Evolutionary conservation across 2,329 filamentous ascomycete genomes (phyloP).

Genomic region (Pestalotiopsis sp.): DNA sequence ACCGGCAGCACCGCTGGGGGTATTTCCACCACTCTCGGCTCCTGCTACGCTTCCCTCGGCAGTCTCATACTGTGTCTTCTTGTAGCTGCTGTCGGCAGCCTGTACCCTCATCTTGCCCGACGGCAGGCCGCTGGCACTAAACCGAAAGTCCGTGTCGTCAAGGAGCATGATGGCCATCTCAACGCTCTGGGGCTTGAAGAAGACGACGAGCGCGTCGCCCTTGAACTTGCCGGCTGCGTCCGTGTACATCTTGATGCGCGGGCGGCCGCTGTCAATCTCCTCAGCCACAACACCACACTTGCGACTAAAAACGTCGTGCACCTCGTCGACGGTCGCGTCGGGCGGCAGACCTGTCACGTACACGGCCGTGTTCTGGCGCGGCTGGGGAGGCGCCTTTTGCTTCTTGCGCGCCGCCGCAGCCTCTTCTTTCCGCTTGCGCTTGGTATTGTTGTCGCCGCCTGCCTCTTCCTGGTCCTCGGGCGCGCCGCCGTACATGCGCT

Average conservation of each 20-base stretch:
- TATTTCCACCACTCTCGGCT: constrained; percentile 21
- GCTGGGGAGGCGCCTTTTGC: constrained; percentile 49
- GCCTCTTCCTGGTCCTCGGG: constrained; percentile 34
- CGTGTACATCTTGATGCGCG: constrained; percentile 90
- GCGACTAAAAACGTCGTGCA: constrained; percentile 78
- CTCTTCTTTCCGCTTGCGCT: constrained; percentile 39
- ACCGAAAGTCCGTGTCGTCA: constrained; percentile 81
- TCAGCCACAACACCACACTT: constrained; percentile 92
- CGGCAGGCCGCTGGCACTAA: constrained; percentile 52
- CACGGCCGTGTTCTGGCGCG: constrained; percentile 80
- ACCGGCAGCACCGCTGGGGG: constrained; percentile 15
- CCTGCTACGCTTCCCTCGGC: constrained; percentile 15
- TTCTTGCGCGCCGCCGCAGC: constrained; percentile 42
- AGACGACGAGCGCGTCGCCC: constrained; percentile 89
- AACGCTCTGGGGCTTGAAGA: constrained; percentile 95
- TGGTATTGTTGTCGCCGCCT: constrained; percentile 34
- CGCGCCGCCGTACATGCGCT: constrained; percentile 33
- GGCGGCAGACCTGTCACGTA: constrained; percentile 87
- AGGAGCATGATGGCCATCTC: constrained; percentile 79
- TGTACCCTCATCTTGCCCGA: constrained; percentile 77
- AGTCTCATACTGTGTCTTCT: constrained; percentile 73
- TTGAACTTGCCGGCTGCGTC: constrained; percentile 85
- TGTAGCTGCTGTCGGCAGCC: constrained; percentile 87
- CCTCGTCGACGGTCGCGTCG: constrained; percentile 79
- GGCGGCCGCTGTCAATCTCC: constrained; percentile 84